Base-by-base conservation (phyloP, 768 basidiomycete species). In the Pleurotus tuoliensis region DNA sequence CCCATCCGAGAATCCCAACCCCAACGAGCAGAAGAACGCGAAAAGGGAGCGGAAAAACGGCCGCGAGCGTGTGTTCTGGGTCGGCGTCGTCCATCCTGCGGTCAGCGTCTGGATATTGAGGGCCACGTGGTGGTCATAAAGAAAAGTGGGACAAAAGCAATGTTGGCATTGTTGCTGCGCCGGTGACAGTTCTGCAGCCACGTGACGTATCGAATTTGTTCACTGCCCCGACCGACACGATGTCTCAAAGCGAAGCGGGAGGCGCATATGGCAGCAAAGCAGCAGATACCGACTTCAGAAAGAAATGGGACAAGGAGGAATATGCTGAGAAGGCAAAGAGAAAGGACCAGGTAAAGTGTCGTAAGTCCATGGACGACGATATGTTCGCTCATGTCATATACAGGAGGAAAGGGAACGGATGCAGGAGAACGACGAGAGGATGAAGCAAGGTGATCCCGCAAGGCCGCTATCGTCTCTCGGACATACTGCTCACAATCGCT, bases 301-400 rank as follows among this genome's bases (percentile, higher is more conserved):
- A 88, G 73, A 92, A 87, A 78, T 98, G 95, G 94, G 90, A 97
- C 77, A 93, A 94, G 73, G 87, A 94, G 67, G 92, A 91, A 67
- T 92, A 88, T 73, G 82, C 87, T 12, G 90, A 93, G 67, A 82
- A 82, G 56, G 95, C 94, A 8, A 86, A 84, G 68, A 84, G 86
- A 66, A 88, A 86, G 66, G 92, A 94, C 63, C 71, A 53, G 51
- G 51, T 53, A 41, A n/a, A 15, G 11, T 11, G n/a, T 38, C 22
- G 18, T 24, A 11, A 8, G 24, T 8, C 25, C 37, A 3, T 6
- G 7, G 11, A 44, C 41, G 15, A 39, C 5, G 11, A 13, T 34
- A 20, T 24, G 5, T 1, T n/a, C 5, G 1, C 18, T 41, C 13
- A 41, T 6, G 11, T 3, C 39, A 15, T 38, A 13, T 53, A 40